These are phyloP conservation scores for Eutypa lata DNA, from an alignment of 2,329 filamentous ascomycete species.

Conservation along the genomic window DNA sequence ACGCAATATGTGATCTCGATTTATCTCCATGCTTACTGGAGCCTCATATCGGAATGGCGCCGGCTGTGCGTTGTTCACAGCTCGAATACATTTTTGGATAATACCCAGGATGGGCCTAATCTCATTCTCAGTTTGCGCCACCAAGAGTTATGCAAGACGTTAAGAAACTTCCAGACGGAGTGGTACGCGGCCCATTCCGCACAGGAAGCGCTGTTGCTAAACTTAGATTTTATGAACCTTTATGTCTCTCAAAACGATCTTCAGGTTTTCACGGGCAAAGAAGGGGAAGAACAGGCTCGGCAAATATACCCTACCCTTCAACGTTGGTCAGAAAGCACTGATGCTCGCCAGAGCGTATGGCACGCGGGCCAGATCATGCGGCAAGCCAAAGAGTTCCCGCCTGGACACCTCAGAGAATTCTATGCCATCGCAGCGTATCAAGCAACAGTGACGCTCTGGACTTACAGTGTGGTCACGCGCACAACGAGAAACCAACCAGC, in stretches of 20 bases:
- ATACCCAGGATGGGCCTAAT: constrained; percentile 36
- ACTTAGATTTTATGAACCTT: constrained; percentile 60
- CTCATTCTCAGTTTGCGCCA: constrained; percentile 53
- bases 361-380: constrained; percentile 66
- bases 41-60: constrained; percentile 63
- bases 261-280: constrained; percentile 65
- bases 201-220: constrained; percentile 46
- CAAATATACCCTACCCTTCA: constrained; percentile 56
- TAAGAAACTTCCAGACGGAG: constrained; percentile 45
- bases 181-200: constrained; percentile 41
- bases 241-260: constrained; percentile 64
- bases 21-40: constrained; percentile 65
- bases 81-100: constrained; percentile 44
- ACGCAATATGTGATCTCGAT: constrained; percentile 54
- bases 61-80: constrained; percentile 52
- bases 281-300: constrained; percentile 63
- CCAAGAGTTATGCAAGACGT: constrained; percentile 58
- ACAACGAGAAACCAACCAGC: constrained; percentile 33
- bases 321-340: constrained; percentile 54
- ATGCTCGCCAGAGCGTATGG: constrained; percentile 61
- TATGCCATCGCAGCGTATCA: constrained; percentile 68
- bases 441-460: constrained; percentile 66
- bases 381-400: constrained; percentile 53
- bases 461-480: constrained; percentile 58
- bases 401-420: constrained; percentile 59